Evolutionary conservation across 768 basidiomycete species (phyloP).

Genomic region (Paxillus rubicundulus): DNA sequence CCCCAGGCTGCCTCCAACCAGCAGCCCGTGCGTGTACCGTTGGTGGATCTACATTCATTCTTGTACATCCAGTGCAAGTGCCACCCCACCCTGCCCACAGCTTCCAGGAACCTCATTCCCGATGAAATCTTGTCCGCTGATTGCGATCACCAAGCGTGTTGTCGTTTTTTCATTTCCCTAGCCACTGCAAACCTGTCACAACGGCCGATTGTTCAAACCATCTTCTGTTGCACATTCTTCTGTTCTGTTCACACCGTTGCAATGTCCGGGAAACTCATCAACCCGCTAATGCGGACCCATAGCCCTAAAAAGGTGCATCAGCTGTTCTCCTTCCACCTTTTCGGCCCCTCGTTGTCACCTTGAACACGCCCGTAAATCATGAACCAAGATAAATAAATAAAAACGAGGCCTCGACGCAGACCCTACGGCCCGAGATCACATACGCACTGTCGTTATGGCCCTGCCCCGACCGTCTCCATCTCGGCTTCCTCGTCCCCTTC

Average conservation of each 20-base stretch:
- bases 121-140: slow-evolving; percentile 24
- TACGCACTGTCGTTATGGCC: slow-evolving; percentile 16
- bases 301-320: slow-evolving; percentile 36
- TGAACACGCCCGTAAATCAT: slow-evolving; percentile 26
- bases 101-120: slow-evolving; percentile 28
- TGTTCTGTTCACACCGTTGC: slow-evolving; percentile 42
- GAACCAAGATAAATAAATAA: slow-evolving; percentile 18
- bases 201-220: slow-evolving; percentile 6
- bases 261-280: slow-evolving; percentile 39
- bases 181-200: slow-evolving; percentile 12
- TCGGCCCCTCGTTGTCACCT: slow-evolving; percentile 23
- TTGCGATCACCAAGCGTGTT: slow-evolving; percentile 20
- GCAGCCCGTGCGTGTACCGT: not conserved
- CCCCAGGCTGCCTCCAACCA: too few relatives aligned
- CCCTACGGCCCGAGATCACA: slow-evolving; percentile 21
- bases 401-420: slow-evolving; percentile 27
- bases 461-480: slow-evolving; percentile 25
- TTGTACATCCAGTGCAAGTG: slow-evolving; percentile 14
- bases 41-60: slow-evolving; percentile 36
- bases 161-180: slow-evolving; percentile 13
- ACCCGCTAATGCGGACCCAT: slow-evolving; percentile 34
- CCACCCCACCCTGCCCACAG: slow-evolving; percentile 16
- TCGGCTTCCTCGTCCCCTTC: slow-evolving; percentile 39
- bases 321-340: slow-evolving; percentile 27
- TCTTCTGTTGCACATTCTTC: slow-evolving; percentile 24